Percentiles rank a stretch among this genome's conserved stretches.
Conservation (phyloP, 305 asterid genomes). For the Petunia hybrid region DNA sequence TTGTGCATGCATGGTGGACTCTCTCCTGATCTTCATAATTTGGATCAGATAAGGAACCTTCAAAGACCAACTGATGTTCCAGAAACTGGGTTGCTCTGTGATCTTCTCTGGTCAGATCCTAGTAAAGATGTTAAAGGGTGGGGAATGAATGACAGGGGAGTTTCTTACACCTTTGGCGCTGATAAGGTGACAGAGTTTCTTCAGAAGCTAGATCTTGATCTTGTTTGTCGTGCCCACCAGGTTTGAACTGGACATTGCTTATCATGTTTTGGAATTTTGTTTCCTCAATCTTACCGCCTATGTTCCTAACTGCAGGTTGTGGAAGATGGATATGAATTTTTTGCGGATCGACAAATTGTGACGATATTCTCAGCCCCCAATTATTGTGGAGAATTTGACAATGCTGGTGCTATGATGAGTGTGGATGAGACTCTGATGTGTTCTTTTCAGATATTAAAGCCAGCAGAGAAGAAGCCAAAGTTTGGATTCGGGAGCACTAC, state of each 20-base stretch:
- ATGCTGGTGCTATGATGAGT: slow-evolving; percentile 94
- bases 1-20: slow-evolving; percentile 94
- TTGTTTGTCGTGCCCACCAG: slow-evolving; percentile 90
- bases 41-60: slow-evolving; percentile 77
- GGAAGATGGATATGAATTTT: slow-evolving; percentile 90
- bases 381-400: slow-evolving; percentile 84
- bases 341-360: slow-evolving; percentile 82
- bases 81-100: slow-evolving; percentile 80
- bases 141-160: slow-evolving; percentile 91
- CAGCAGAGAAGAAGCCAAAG: slow-evolving; percentile 77
- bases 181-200: slow-evolving; percentile 79
- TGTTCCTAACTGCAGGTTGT: slow-evolving; percentile 58
- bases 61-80: slow-evolving; percentile 85
- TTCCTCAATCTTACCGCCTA: slow-evolving; percentile 10
- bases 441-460: slow-evolving; percentile 83
- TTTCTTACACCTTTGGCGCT: slow-evolving; percentile 74
- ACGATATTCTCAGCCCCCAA: slow-evolving; percentile 89
- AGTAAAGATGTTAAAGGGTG: slow-evolving; percentile 80
- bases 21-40: slow-evolving; percentile 72
- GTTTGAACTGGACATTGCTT: slow-evolving; percentile 39
- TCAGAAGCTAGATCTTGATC: slow-evolving; percentile 81
- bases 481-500: slow-evolving; percentile 73
- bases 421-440: slow-evolving; percentile 88
- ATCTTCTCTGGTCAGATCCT: slow-evolving; percentile 85
- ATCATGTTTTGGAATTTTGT: background rate